Conservation (phyloP, 805 yeast species). For the Myxozyma neotropica region DNA sequence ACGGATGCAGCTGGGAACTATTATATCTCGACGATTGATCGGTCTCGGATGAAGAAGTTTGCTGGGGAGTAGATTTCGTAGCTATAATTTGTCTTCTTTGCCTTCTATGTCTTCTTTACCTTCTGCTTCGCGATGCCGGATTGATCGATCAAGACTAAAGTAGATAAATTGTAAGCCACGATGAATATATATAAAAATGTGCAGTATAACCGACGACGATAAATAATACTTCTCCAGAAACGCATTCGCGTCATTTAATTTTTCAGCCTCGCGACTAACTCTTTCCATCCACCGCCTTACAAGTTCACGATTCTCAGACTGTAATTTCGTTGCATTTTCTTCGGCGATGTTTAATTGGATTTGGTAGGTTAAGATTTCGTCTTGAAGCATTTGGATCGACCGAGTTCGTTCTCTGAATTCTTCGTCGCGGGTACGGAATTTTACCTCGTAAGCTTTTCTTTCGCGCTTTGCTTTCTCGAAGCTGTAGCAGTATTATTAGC, state of each 20-base stretch:
- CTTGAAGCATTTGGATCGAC: constrained; percentile 62
- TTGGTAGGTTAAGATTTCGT: constrained; percentile 63
- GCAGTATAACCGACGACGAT: too few species aligned
- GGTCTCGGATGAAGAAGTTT: constrained; percentile 36
- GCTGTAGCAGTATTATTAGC: neutral
- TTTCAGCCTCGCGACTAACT: constrained; percentile 62
- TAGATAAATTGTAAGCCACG: neutral
- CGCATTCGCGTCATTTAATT: constrained; percentile 54
- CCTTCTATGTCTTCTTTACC: neutral
- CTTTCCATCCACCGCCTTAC: constrained; percentile 63
- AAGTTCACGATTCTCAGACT: constrained; percentile 53
- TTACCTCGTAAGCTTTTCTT: constrained; percentile 38
- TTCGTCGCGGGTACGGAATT: constrained; percentile 37
- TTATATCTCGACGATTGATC: constrained; percentile 69
- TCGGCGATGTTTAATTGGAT: constrained; percentile 58
- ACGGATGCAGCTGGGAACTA: constrained; percentile 76
- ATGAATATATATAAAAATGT: too few species aligned
- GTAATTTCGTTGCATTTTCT: constrained; percentile 45
- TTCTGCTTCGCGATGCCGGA: constrained; percentile 15
- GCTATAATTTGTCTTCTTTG: neutral
- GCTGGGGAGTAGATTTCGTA: neutral
- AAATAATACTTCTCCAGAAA: constrained; percentile 37
- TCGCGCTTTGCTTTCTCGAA: constrained; percentile 32
- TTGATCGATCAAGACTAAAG: constrained; percentile 18
- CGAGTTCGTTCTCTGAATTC: constrained; percentile 51